Conservation (phyloP, 2,329 filamentous ascomycete genomes). For the Talaromyces sp. region DNA sequence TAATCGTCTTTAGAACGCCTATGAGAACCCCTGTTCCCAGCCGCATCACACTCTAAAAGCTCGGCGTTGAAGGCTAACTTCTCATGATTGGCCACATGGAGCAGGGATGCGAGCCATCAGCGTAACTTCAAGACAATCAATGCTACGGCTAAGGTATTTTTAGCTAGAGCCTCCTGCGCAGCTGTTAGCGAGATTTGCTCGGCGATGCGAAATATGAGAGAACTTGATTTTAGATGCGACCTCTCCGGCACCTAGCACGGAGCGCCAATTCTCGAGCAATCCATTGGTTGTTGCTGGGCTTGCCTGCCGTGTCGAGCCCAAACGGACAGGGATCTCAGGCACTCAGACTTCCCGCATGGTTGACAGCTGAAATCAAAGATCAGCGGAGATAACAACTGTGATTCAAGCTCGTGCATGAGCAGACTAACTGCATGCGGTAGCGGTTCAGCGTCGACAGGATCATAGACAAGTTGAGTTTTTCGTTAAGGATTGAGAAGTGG, state of each 20-base stretch:
- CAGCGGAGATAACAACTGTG: not conserved
- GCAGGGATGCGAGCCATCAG: not conserved
- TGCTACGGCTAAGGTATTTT: not conserved
- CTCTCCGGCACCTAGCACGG: not conserved
- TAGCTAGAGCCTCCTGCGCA: not conserved
- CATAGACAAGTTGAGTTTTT: not conserved
- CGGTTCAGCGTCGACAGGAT: not conserved
- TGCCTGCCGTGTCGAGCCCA: too few species aligned
- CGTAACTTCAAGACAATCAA: not conserved
- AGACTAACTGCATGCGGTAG: not conserved
- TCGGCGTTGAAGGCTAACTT: not conserved
- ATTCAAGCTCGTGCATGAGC: not conserved
- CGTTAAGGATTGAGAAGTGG: not conserved
- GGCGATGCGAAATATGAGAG: not conserved
- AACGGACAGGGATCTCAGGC: too few species aligned
- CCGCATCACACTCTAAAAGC: not conserved
- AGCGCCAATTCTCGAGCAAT: not conserved
- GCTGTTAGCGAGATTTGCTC: not conserved
- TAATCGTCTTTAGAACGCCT: not conserved
- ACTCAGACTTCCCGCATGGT: not conserved
- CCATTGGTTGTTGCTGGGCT: not conserved
- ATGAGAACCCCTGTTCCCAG: not conserved
- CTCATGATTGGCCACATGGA: not conserved
- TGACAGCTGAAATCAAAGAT: not conserved
- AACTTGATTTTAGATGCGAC: not conserved